Percentiles rank a stretch among this genome's conserved stretches.
Conservation (phyloP, 2,329 filamentous ascomycete genomes). For the Penicillium sp. region DNA sequence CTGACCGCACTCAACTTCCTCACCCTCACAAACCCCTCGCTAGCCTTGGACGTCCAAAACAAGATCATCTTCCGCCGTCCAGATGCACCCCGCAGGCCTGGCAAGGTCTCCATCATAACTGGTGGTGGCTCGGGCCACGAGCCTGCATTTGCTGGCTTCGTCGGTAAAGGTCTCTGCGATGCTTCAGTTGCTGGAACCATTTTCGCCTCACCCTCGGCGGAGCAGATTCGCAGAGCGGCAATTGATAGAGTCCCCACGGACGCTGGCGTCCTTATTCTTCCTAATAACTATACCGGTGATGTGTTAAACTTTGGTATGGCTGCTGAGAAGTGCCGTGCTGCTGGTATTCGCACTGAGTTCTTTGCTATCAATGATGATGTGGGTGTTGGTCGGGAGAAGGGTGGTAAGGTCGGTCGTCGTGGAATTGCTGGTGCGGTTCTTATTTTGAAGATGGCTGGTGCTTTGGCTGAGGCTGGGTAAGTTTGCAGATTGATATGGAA, state of each 20-base stretch:
- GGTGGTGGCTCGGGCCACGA: slow-evolving; percentile 92
- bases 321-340: slow-evolving; percentile 86
- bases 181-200: slow-evolving; percentile 87
- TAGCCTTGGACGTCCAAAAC: slow-evolving; percentile 77
- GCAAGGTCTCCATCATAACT: slow-evolving; percentile 80
- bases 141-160: slow-evolving; percentile 83
- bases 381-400: slow-evolving; percentile 78
- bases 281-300: slow-evolving; percentile 94
- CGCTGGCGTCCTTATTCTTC: slow-evolving; percentile 82
- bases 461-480: slow-evolving; percentile 74
- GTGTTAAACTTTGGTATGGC: slow-evolving; percentile 93
- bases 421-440: slow-evolving; percentile 91
- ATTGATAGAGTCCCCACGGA: slow-evolving; percentile 72
- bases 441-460: slow-evolving; percentile 88
- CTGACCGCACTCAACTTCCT: slow-evolving; percentile 75
- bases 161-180: slow-evolving; percentile 78
- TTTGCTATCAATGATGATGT: slow-evolving; percentile 91
- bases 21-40: slow-evolving; percentile 81
- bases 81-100: slow-evolving; percentile 49
- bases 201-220: slow-evolving; percentile 79
- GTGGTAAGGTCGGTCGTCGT: slow-evolving; percentile 89
- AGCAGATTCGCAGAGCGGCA: slow-evolving; percentile 81
- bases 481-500: slow-evolving; percentile 24
- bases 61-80: slow-evolving; percentile 83
- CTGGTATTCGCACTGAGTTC: slow-evolving; percentile 81